Evolutionary conservation across 2,329 filamentous ascomycete genomes (phyloP).

Genomic region (Colletotrichum spinosum): DNA sequence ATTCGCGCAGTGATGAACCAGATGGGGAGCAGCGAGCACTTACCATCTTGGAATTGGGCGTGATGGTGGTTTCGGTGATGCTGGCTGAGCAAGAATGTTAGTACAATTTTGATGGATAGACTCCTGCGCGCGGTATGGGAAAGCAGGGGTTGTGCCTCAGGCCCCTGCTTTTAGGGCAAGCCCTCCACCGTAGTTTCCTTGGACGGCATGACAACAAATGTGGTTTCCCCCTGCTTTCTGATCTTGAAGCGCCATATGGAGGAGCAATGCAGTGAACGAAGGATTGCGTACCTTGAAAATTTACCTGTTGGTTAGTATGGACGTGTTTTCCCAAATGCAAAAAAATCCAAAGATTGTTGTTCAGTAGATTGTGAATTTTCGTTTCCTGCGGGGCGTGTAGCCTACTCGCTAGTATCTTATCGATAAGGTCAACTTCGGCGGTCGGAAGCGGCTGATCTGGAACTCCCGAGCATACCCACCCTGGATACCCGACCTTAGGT

Average conservation of each 20-base stretch:
- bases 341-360: no score
- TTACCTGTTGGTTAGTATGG: background rate
- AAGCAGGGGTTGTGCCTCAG: background rate
- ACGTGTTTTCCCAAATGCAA: background rate
- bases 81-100: no score
- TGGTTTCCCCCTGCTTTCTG: background rate
- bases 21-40: constrained; percentile 47
- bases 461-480: no score
- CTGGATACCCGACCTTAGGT: no score
- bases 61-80: constrained; percentile 64
- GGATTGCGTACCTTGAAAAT: constrained; percentile 3
- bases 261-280: background rate
- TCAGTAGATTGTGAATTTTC: no score
- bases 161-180: no score
- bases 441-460: no score
- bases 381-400: no score
- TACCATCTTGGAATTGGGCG: constrained; percentile 69
- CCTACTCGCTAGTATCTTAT: no score
- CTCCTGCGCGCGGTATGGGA: background rate
- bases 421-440: no score
- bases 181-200: no score
- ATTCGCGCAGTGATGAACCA: background rate
- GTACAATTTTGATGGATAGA: constrained; percentile 57
- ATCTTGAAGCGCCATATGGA: no score
- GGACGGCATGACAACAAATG: background rate